phyloP scores from a whole-genome alignment of 129 eudicot species.

The Lonicera japonica region DNA sequence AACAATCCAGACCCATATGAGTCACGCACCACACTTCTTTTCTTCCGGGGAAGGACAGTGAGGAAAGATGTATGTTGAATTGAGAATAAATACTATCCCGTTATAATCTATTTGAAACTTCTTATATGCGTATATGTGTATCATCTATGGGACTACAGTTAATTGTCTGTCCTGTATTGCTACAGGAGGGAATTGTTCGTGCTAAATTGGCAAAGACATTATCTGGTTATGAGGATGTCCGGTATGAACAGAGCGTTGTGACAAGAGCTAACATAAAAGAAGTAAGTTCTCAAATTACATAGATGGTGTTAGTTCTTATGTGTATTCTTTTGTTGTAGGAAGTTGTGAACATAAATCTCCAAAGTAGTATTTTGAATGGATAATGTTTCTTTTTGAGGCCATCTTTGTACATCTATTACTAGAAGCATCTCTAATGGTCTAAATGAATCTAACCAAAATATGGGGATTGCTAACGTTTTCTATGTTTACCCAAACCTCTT shows the following conservation, averaged over 20 bases:
- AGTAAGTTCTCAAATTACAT: constrained; percentile 34
- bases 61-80: constrained; percentile 75
- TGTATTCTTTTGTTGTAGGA: not conserved
- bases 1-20: constrained; percentile 60
- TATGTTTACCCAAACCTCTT: no score
- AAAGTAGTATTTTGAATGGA: not conserved
- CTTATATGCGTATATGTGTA: no score
- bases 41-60: constrained; percentile 79
- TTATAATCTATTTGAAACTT: not conserved
- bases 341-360: not conserved
- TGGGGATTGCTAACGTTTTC: no score
- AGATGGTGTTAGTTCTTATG: not conserved
- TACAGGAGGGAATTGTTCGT: constrained; percentile 84
- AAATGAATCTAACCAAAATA: no score
- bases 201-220: constrained; percentile 52
- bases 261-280: constrained; percentile 70
- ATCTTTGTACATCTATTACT: no score
- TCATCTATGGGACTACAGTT: no score
- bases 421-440: no score
- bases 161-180: constrained; percentile 11
- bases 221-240: constrained; percentile 49
- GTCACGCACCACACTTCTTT: constrained; percentile 77
- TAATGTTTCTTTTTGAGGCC: no score
- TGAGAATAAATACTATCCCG: not conserved
- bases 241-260: constrained; percentile 62